Base-by-base conservation (phyloP, 176 grass and related monocot species). In the Musa beccarii region DNA sequence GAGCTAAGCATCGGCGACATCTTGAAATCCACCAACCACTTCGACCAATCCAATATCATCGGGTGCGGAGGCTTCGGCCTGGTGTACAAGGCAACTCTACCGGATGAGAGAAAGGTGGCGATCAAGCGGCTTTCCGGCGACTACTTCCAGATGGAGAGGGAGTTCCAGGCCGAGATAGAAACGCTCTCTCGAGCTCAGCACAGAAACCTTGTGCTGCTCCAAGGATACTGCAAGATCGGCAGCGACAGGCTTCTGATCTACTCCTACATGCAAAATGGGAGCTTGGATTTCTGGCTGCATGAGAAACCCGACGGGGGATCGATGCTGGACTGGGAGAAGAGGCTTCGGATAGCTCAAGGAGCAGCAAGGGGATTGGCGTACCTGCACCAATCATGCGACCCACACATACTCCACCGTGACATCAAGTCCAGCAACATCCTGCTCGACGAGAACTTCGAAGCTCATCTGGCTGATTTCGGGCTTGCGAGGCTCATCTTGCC, bases 381-480 rank as follows among this genome's bases (percentile, higher is more conserved):
- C 75, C 83, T 99, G 76, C 95, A 99, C 68, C 86, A 87, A 72
- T 89, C 82, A 20, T 99, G 95, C 67, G 80, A 94, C 43, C 95
- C 95, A 5, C 90, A 99, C 78, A 99, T 99, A 82, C 87, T 99
- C 29, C 95, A 99, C 81, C 88, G 95, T 53, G 95, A 99, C 70
- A 87, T 99, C 54, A 99, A 99, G 52, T 99, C 95, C 71, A 99
- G 95, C 75, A 99, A 99, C 69, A 99, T 99, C 66, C 88, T 99
- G 74, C 83, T 99, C 17, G 84, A 99, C 77, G 79, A 82, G 59
- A 86, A 93, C 77, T 99, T 94, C 76, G 81, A 99, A 82, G 90
- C 95, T 78, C 86, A 88, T 84, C 84, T 99, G 81, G 95, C 95
- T 73, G 95, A 99, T 86, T 99, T 99, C 82, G 95, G 95, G 63